A percentile compares a stretch with the other conserved stretches of the same genome.
These are phyloP conservation scores for Hibiscus mutabilis DNA, from an alignment of 345 rosid genomes.

Conservation along the genomic window DNA sequence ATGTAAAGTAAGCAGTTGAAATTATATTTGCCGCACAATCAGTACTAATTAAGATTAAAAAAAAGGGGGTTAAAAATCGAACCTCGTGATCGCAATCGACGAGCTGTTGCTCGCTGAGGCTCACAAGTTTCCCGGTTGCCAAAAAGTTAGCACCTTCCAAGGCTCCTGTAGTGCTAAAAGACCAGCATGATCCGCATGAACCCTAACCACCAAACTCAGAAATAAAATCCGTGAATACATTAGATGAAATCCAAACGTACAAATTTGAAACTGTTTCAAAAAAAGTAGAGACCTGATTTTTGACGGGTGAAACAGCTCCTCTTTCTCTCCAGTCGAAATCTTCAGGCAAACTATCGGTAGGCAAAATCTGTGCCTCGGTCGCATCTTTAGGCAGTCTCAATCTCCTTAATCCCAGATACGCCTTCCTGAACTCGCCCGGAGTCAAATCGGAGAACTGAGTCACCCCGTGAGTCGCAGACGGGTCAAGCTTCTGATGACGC, in stretches of 20 bases:
- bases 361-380: slow-evolving; percentile 70
- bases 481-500: slow-evolving; percentile 74
- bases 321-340: slow-evolving; percentile 95
- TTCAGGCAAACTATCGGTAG: slow-evolving; percentile 61
- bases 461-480: slow-evolving; percentile 76
- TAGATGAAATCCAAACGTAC: not conserved
- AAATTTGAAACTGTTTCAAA: not conserved
- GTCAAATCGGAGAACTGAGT: slow-evolving; percentile 96
- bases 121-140: slow-evolving; percentile 79
- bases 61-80: not conserved
- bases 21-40: too few species aligned
- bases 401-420: slow-evolving; percentile 45
- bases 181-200: slow-evolving; percentile 97
- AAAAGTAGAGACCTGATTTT: slow-evolving; percentile 56
- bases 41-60: not conserved
- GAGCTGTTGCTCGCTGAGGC: slow-evolving; percentile 99
- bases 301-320: slow-evolving; percentile 74
- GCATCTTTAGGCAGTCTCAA: slow-evolving; percentile 75
- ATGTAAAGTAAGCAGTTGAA: not conserved
- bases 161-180: slow-evolving; percentile 94
- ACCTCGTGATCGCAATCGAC: slow-evolving; percentile 99
- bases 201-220: slow-evolving; percentile 39
- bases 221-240: not conserved
- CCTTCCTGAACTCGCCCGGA: slow-evolving; percentile 53
- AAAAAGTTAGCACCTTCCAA: slow-evolving; percentile 90